These are phyloP conservation scores for Hirsutella minnesotensis DNA, from an alignment of 2,329 filamentous ascomycete species.

Conservation along the genomic window DNA sequence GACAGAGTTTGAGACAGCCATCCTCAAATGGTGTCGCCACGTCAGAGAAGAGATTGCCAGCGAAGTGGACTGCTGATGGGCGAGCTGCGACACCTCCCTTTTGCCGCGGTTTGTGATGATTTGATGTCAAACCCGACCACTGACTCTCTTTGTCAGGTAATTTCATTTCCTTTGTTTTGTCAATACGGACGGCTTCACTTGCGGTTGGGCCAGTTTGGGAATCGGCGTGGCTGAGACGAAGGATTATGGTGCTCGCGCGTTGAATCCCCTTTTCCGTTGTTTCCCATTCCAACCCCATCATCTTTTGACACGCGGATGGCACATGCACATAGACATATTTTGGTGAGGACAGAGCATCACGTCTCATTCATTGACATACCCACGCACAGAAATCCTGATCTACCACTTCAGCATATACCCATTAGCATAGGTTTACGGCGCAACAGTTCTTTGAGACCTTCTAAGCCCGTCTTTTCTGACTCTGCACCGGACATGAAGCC, in stretches of 20 bases:
- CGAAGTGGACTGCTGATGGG: conserved; percentile 35
- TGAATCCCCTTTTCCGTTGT: conserved; percentile 5
- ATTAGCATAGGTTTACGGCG: conserved; percentile 19
- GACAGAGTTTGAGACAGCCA: conserved; percentile 70
- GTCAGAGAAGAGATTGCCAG: conserved; percentile 74
- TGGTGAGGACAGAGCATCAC: not conserved
- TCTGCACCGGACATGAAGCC: not conserved
- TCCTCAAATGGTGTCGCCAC: conserved; percentile 71
- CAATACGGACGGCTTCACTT: too few relatives aligned
- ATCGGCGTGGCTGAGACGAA: too few relatives aligned
- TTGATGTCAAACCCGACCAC: not conserved
- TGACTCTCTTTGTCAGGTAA: not conserved
- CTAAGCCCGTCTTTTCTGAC: not conserved
- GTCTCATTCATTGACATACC: conserved; percentile 1
- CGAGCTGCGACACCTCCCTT: not conserved
- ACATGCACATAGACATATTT: not conserved
- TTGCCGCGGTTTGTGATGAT: not conserved
- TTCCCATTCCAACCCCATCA: not conserved
- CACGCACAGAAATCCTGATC: conserved; percentile 7
- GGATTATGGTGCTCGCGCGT: not conserved
- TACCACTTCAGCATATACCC: conserved; percentile 24
- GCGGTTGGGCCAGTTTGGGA: too few relatives aligned
- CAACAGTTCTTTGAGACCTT: conserved; percentile 4
- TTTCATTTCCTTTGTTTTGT: too few relatives aligned
- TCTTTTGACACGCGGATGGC: not conserved